phyloP scores from a whole-genome alignment of 2,329 filamentous ascomycete species.

The Penicillium sclerotigenum region DNA sequence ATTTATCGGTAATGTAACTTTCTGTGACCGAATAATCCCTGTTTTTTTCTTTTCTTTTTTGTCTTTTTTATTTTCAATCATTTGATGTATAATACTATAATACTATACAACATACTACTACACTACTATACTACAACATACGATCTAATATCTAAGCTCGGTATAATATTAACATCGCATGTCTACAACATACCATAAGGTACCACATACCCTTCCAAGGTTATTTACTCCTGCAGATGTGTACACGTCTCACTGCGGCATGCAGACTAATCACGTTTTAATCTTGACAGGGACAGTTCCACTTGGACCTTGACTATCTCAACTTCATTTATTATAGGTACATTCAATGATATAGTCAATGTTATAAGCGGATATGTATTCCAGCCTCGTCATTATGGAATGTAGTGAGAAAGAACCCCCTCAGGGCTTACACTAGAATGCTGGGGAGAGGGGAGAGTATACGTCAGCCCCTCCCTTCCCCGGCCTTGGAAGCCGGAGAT shows the following conservation, averaged over 20 bases:
- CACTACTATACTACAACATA: too few relatives aligned
- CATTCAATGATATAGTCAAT: neutral
- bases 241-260: neutral
- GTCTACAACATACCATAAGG: neutral
- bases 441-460: neutral
- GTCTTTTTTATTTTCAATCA: neutral
- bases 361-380: neutral
- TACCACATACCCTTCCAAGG: neutral
- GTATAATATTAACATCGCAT: neutral
- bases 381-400: neutral
- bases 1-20: conserved; percentile 8
- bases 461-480: neutral
- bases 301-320: neutral
- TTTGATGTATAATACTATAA: neutral
- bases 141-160: neutral
- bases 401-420: too few relatives aligned
- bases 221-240: neutral
- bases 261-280: neutral
- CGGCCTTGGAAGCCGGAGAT: conserved; percentile 1
- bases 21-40: conserved; percentile 2
- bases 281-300: neutral
- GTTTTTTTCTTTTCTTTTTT: neutral
- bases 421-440: neutral
- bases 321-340: neutral
- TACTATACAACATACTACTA: too few relatives aligned